phyloP scores from a whole-genome alignment of 2,329 filamentous ascomycete genomes.

The Hypoxylon sp. region DNA sequence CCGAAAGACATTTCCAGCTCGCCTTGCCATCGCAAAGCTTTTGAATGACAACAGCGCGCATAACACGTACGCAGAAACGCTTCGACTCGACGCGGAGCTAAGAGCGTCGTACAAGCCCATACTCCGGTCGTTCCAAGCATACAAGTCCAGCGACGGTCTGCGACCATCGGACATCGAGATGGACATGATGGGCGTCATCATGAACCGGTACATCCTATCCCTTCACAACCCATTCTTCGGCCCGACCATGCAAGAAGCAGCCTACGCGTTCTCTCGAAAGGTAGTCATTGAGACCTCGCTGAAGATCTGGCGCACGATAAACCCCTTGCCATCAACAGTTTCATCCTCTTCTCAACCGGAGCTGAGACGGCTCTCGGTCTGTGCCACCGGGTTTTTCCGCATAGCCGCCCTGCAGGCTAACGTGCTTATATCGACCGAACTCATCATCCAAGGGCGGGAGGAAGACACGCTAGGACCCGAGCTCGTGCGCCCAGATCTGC shows the following conservation, averaged over 20 bases:
- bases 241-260: conserved; percentile 49
- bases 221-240: conserved; percentile 62
- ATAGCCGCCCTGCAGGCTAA: conserved; percentile 45
- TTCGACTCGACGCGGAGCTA: conserved; percentile 53
- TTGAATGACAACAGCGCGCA: conserved; percentile 52
- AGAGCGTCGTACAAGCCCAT: conserved; percentile 53
- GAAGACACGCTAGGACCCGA: conserved; percentile 48
- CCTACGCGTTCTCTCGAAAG: conserved; percentile 59
- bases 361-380: conserved; percentile 49
- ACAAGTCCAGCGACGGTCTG: conserved; percentile 14
- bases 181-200: conserved; percentile 56
- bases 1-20: conserved; percentile 51
- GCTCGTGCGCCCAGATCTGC: conserved; percentile 50
- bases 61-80: conserved; percentile 52
- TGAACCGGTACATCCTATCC: conserved; percentile 61
- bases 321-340: conserved; percentile 38
- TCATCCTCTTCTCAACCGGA: conserved; percentile 28
- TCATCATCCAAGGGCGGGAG: conserved; percentile 51
- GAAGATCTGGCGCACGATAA: conserved; percentile 55
- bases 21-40: conserved; percentile 51
- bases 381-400: conserved; percentile 53
- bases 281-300: conserved; percentile 57
- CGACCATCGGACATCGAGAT: conserved; percentile 50
- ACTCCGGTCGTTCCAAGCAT: conserved; percentile 45
- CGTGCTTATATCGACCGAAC: conserved; percentile 50